Percentiles rank a stretch among this genome's conserved stretches.
phyloP scores from a whole-genome alignment of 495 filamentous ascomycete genomes.

The Hypoxylon fragiforme region DNA sequence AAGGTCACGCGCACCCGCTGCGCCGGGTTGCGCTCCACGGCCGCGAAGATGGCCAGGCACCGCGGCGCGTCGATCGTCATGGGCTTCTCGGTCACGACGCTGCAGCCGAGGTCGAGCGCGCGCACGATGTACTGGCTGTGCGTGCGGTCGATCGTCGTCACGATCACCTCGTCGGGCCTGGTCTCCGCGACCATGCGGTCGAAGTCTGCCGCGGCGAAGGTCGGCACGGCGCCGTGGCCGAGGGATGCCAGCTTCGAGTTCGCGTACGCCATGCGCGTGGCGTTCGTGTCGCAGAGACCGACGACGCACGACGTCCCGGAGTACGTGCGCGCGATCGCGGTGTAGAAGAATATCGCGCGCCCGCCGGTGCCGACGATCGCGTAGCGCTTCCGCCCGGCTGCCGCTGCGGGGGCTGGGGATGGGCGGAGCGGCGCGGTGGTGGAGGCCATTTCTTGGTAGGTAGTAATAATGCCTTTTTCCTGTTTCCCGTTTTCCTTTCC shows the following conservation, averaged over 20 bases:
- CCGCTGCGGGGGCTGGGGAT: too few relatives aligned
- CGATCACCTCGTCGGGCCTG: slow-evolving; percentile 58
- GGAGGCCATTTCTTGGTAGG: slow-evolving; percentile 25
- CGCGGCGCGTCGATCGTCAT: slow-evolving; percentile 62
- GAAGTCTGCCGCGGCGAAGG: slow-evolving; percentile 55
- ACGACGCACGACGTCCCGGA: slow-evolving; percentile 51
- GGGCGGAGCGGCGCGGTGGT: slow-evolving; percentile 12
- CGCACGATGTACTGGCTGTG: slow-evolving; percentile 60
- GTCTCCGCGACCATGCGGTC: slow-evolving; percentile 57
- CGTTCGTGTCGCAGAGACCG: slow-evolving; percentile 54
- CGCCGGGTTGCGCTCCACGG: slow-evolving; percentile 41
- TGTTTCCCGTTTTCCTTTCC: too few relatives aligned
- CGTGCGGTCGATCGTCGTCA: slow-evolving; percentile 62
- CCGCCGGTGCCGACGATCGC: slow-evolving; percentile 51
- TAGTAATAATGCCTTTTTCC: too few relatives aligned
- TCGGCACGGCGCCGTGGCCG: slow-evolving; percentile 48
- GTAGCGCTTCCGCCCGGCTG: slow-evolving; percentile 41
- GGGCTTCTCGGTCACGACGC: slow-evolving; percentile 62
- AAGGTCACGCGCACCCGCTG: slow-evolving; percentile 51
- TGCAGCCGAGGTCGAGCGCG: slow-evolving; percentile 58
- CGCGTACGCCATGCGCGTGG: slow-evolving; percentile 50
- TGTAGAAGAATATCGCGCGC: slow-evolving; percentile 58
- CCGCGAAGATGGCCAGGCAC: slow-evolving; percentile 53
- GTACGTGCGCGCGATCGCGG: slow-evolving; percentile 55
- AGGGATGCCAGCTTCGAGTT: slow-evolving; percentile 41